Evolutionary conservation across 495 filamentous ascomycete genomes (phyloP), one percentile per base, ranked within the genome.

Genomic region (Pyrenula massariospora): DNA sequence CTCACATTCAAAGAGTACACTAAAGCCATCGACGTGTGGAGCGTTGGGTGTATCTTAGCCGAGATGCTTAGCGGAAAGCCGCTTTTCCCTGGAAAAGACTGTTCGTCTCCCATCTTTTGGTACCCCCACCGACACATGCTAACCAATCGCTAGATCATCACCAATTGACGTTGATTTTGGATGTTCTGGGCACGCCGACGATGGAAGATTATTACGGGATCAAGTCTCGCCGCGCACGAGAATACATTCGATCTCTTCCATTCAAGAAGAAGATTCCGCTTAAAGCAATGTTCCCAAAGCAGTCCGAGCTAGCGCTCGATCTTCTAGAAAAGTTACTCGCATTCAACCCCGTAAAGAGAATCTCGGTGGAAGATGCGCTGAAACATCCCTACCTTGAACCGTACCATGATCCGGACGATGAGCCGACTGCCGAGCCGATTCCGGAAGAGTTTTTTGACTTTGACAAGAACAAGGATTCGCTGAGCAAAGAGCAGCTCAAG

Each of bases 151-250:
- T 58, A 96, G 91, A 99, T 65, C 94, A 99, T 73, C 94, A 99
- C 70, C 94, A 99, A 71, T 78, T 99, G 63, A 99, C 94, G 19
- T 79, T 99, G 48, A 99, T 99, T 65, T 77, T 99, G 60, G 94
- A 99, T 62, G 93, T 99, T 12, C 87, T 99, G 56, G 94, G 94
- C 56, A 99, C 94, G 11, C 94, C 94, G 2, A 99, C 94, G 2
- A 99, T 99, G 94, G 94, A 99, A 69, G 94, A 99, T 65, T 99
- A 99, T 79, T 99, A 99, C 60, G 94, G 94, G 55, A 99, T 99
- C 82, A 97, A 97, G 73, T 99, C 94, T 48, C 88, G 94, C 57
- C 87, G 94, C 60, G 94, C 94, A 23, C 85, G 94, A 58, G 94
- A 99, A 72, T 99, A 99, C 73, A 99, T 99, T 69, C 91, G 94